Base-by-base conservation (phyloP, 1,139 yeast species). In the Kluyveromyces sp. region DNA sequence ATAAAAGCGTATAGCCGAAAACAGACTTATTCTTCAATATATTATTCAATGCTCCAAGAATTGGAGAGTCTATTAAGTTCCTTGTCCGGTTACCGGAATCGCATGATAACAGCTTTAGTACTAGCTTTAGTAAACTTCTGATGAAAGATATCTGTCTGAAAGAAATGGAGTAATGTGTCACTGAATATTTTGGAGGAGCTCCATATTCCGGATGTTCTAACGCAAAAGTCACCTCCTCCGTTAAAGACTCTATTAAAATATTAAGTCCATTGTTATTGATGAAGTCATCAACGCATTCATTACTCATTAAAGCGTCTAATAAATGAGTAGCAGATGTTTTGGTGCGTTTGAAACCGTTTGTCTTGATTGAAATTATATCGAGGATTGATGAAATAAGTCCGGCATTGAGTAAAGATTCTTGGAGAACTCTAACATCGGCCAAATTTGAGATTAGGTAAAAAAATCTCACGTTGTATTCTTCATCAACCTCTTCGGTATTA, bases 21-120 rank as follows among this genome's bases (percentile, higher is more conserved):
- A 77, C 63, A 1, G 64, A 56, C 1, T 84, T 79, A 56, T 85
- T 70, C n/a, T 64, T 57, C 15, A 90, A 58, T 3, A 90, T 75
- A 47, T 69, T 72, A 51, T 79, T 82, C 53, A 89, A 70, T 33
- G 85, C 74, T 35, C 67, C 65, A 36, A 90, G 67, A 40, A 90
- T 70, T 0, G 92, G 81, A 0, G 97, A 86, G 60, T 90, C 97
- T 58, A 88, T 85, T 46, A 90, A 67, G 53, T 87, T 88, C 59
- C 96, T 78, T 53, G 88, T 76, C 48, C 95, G 74, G 61, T 89
- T 97, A 32, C 95, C 95, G 21, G 85, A 77, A 48, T 87, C 88
- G 34, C 82, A 75, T 49, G 78, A 80, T 39, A 90, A 73, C 42
- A 89, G 69, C 51, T 81, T 77, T 25, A 80, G 68, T 0, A 83